A percentile compares a stretch with the other conserved stretches of the same genome.
Conservation (phyloP, 2,329 filamentous ascomycete genomes). For the Massarina eburnea region DNA sequence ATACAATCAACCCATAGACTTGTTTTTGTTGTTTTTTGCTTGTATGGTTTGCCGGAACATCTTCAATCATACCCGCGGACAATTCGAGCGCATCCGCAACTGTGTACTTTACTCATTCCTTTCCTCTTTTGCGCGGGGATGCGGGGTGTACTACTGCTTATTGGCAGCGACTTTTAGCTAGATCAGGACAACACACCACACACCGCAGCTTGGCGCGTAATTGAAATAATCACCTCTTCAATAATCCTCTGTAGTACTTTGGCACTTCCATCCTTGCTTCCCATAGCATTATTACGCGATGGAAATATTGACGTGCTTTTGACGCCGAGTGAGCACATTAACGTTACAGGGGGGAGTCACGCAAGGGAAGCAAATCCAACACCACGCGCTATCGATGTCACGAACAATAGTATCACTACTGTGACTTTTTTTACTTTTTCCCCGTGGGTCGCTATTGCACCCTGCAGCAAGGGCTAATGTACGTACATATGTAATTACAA, state of each 20-base stretch:
- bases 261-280: too few relatives aligned
- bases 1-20: slow-evolving; percentile 25
- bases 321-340: slow-evolving; percentile 33
- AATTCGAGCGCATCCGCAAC: slow-evolving; percentile 32
- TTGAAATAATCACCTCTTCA: slow-evolving; percentile 18
- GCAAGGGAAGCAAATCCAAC: slow-evolving; percentile 16
- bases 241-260: slow-evolving; percentile 11
- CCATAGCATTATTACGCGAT: slow-evolving; percentile 31
- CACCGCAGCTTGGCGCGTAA: slow-evolving; percentile 35
- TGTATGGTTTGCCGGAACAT: slow-evolving; percentile 14
- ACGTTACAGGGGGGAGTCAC: slow-evolving; percentile 16
- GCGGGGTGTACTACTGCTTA: slow-evolving; percentile 23
- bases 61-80: slow-evolving; percentile 34
- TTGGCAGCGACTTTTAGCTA: slow-evolving; percentile 33
- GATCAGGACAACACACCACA: slow-evolving; percentile 33
- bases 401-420: too few relatives aligned
- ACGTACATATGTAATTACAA: slow-evolving; percentile 2
- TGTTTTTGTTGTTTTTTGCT: slow-evolving; percentile 26
- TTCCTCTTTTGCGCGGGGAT: background rate
- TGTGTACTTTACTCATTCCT: slow-evolving; percentile 34
- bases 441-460: slow-evolving; percentile 10
- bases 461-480: slow-evolving; percentile 9
- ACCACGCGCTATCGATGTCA: slow-evolving; percentile 15
- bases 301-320: slow-evolving; percentile 37
- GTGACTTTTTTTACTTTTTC: slow-evolving; percentile 8